Evolutionary conservation across 768 basidiomycete species (phyloP).

Genomic region (Pleurotus ostreatus): DNA sequence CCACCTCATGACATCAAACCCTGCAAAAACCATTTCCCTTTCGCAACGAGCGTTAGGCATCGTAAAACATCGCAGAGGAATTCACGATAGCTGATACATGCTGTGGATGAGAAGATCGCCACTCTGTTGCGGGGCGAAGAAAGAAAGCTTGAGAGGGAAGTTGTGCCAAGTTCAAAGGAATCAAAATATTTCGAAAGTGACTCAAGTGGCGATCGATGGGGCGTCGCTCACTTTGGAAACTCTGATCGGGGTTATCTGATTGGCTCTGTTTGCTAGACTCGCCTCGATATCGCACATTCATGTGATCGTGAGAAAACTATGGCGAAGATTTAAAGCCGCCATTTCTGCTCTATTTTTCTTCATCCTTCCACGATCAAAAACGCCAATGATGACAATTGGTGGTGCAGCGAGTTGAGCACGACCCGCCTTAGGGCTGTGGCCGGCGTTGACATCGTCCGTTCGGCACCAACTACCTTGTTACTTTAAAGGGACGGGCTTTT

Average conservation of each 20-base stretch:
- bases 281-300: neutral
- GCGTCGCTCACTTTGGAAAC: neutral
- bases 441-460: slow-evolving; percentile 62
- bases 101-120: too few relatives aligned
- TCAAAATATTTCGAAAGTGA: neutral
- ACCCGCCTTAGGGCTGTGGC: slow-evolving; percentile 34
- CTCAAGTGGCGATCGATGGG: slow-evolving; percentile 1
- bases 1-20: too few relatives aligned
- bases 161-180: neutral
- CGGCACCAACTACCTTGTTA: slow-evolving; percentile 61
- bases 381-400: slow-evolving; percentile 48
- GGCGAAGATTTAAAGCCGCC: neutral
- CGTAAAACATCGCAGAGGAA: too few relatives aligned
- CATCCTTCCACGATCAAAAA: slow-evolving; percentile 46
- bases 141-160: neutral
- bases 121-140: neutral
- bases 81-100: too few relatives aligned
- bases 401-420: slow-evolving; percentile 59
- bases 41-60: too few relatives aligned
- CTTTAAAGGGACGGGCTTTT: slow-evolving; percentile 54
- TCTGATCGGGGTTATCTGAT: slow-evolving; percentile 4
- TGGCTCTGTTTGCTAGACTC: neutral
- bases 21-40: too few relatives aligned
- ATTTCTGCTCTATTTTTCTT: slow-evolving; percentile 15
- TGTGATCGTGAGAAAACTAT: neutral